phyloP scores from a whole-genome alignment of 1,139 yeast species.

The Kodamaea ohmeri region DNA sequence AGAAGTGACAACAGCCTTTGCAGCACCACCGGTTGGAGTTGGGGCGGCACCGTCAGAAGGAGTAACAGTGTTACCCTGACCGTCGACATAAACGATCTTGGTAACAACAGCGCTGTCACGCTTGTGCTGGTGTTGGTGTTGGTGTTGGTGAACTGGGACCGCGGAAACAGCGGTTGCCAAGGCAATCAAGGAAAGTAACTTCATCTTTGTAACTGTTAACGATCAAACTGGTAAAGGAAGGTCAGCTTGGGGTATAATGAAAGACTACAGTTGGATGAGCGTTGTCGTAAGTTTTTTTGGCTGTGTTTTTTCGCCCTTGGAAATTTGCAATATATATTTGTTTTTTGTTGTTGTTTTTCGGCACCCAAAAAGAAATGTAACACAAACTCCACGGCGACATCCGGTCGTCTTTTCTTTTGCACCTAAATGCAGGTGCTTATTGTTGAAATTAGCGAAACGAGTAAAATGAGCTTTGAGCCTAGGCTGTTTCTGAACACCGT shows the following conservation, averaged over 20 bases:
- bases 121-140: slow-evolving; percentile 20
- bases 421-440: slow-evolving; percentile 1
- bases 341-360: slow-evolving; percentile 8
- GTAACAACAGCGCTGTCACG: slow-evolving; percentile 17
- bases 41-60: slow-evolving; percentile 16
- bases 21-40: slow-evolving; percentile 22
- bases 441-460: slow-evolving; percentile 1
- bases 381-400: background rate
- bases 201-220: slow-evolving; percentile 11
- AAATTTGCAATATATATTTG: slow-evolving; percentile 5
- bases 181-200: slow-evolving; percentile 20
- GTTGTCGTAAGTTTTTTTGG: slow-evolving; percentile 1
- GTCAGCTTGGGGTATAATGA: slow-evolving; percentile 16
- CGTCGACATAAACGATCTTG: slow-evolving; percentile 20
- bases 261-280: slow-evolving; percentile 24
- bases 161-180: slow-evolving; percentile 21
- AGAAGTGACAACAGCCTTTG: slow-evolving; percentile 17
- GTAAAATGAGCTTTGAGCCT: background rate
- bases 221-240: slow-evolving; percentile 7
- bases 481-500: background rate
- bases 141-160: slow-evolving; percentile 18
- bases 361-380: slow-evolving; percentile 1
- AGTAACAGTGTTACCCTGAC: slow-evolving; percentile 19
- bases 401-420: slow-evolving; percentile 1
- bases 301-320: slow-evolving; percentile 4